A percentile compares a stretch with the other conserved stretches of the same genome.
Conservation (phyloP, 139 green algal genomes). For the Picochlorum costavermella region DNA sequence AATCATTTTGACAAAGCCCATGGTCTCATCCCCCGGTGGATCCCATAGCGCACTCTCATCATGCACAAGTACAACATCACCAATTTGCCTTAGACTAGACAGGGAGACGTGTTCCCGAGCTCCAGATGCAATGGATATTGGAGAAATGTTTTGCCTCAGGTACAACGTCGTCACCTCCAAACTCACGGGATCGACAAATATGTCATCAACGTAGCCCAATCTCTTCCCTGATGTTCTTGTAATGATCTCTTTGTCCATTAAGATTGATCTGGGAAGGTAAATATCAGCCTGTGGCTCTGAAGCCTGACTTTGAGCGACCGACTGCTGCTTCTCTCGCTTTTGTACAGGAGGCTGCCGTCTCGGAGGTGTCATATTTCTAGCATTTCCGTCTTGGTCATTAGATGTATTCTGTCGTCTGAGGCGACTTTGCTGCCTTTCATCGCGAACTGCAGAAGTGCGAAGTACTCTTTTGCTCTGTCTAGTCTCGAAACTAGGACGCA, state of each 20-base stretch:
- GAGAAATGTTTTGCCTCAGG: conserved; percentile 37
- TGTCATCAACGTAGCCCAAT: conserved; percentile 48
- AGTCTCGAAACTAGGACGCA: no score
- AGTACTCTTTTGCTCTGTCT: not conserved
- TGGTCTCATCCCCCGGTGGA: conserved; percentile 30
- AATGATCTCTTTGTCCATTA: conserved; percentile 31
- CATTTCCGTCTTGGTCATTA: not conserved
- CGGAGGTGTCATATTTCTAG: not conserved
- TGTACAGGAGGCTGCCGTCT: not conserved
- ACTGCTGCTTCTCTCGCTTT: not conserved
- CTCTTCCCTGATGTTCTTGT: conserved; percentile 39
- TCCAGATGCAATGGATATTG: not conserved
- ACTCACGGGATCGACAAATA: conserved; percentile 51
- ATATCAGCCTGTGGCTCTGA: conserved; percentile 4
- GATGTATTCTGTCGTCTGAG: not conserved
- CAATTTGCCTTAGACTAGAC: conserved; percentile 50
- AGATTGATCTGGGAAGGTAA: conserved; percentile 13
- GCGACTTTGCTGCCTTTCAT: not conserved
- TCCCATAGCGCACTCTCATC: conserved; percentile 47
- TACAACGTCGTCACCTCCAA: conserved; percentile 53
- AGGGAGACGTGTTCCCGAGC: conserved; percentile 40
- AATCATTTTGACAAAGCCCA: conserved; percentile 43
- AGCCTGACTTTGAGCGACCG: not conserved
- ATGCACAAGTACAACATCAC: conserved; percentile 71
- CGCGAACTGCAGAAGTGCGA: not conserved